Evolutionary conservation across 805 yeast genomes (phyloP), one percentile per base, ranked within the genome.

Genomic region (Zygosaccharomyces gambellarensis): DNA sequence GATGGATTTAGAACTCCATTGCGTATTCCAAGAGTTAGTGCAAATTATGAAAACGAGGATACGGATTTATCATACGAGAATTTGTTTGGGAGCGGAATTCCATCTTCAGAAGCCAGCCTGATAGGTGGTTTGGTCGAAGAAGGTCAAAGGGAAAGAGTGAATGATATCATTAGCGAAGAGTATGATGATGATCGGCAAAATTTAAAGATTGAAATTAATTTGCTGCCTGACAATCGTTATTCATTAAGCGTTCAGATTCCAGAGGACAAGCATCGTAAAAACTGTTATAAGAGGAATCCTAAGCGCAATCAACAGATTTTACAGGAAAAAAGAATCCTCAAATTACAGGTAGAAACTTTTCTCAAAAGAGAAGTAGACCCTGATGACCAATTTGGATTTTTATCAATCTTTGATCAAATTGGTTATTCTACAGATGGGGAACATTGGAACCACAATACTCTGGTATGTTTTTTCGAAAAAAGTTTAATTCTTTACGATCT

Each of bases 361-460:
- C 27, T 51, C 7, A 48, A 46, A 42, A 34, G 42, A 30, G 46
- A 48, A 28, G 50, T 54, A 14, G 54, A 54, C 3, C 36, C 45
- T 11, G 49, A 41, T 4, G 40, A 41, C n/a, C 47, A 51, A 9
- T 40, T 43, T 21, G 57, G 55, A 1, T 38, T 51, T 4, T 45
- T 62, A 21, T 51, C 68, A 3, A 54, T 74, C 46, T 77, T 78
- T 59, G 82, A 78, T 52, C 58, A 54, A 23, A 56, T 75, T 21
- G 64, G 68, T 17, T 70, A 76, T 17, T 73, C 79, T 12, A 64
- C 71, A 3, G 74, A 74, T 56, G 78, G 75, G 1, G 58, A 50
- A 2, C 60, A 63, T 12, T 78, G 80, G 80, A 75, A 72, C 32
- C 43, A 45, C 14, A 47, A 52, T 10, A 55, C 54, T 2, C 47